Evolutionary conservation across 805 yeast species (phyloP).

Genomic region (Candida tammaniensis): DNA sequence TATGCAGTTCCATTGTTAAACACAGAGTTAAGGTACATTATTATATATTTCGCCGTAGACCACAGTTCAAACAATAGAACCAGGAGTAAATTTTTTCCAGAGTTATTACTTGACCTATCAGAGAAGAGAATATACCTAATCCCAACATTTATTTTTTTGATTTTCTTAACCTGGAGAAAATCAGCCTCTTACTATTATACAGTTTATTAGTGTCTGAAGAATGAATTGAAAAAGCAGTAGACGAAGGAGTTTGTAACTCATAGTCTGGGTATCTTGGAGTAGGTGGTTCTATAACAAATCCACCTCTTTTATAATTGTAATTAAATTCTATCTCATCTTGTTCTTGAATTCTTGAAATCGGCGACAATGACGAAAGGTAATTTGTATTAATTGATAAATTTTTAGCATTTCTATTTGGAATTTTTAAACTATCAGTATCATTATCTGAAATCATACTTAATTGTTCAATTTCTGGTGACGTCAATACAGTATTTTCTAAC

Average conservation of each 20-base stretch:
- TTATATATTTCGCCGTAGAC: too few relatives aligned
- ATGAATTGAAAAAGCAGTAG: conserved; percentile 11
- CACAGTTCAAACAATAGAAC: not conserved
- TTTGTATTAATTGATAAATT: conserved; percentile 19
- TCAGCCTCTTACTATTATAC: conserved; percentile 15
- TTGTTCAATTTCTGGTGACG: conserved; percentile 8
- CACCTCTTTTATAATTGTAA: conserved; percentile 10
- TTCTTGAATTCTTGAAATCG: conserved; percentile 12
- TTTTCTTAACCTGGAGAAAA: conserved; percentile 13
- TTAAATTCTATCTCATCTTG: conserved; percentile 4
- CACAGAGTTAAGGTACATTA: too few relatives aligned
- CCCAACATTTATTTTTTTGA: conserved; percentile 6
- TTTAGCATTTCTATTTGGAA: conserved; percentile 25
- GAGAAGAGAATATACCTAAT: too few relatives aligned
- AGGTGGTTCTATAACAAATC: conserved; percentile 14
- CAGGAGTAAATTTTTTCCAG: not conserved
- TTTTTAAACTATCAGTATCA: conserved; percentile 1
- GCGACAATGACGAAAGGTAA: conserved; percentile 3
- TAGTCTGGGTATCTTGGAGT: conserved; percentile 9
- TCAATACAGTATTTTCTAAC: not conserved
- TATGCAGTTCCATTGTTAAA: too few relatives aligned
- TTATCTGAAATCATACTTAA: conserved; percentile 1
- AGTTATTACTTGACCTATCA: not conserved
- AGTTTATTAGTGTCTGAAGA: conserved; percentile 13
- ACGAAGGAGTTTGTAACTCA: conserved; percentile 11